Conservation (phyloP, 2,329 filamentous ascomycete genomes). For the Arthroderma uncinatum region DNA sequence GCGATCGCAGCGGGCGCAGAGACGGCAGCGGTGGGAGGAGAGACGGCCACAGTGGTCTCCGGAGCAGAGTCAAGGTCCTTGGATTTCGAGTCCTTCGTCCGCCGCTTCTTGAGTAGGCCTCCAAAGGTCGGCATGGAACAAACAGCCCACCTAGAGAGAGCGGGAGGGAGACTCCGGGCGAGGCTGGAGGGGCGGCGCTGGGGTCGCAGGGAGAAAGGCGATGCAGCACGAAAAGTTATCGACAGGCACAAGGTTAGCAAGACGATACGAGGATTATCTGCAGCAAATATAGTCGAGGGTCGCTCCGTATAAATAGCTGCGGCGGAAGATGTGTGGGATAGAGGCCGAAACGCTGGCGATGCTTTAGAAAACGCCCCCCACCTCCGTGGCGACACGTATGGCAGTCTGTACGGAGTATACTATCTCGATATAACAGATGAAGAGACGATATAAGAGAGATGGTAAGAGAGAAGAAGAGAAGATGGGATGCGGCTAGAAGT, state of each 20-base stretch:
- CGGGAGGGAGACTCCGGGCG: neutral
- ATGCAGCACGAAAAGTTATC: conserved; percentile 2
- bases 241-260: no score
- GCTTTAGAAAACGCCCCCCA: no score
- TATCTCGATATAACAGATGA: no score
- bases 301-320: no score
- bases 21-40: conserved; percentile 16
- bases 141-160: conserved; percentile 3
- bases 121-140: conserved; percentile 77
- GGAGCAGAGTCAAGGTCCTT: conserved; percentile 55
- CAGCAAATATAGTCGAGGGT: no score
- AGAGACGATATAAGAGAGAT: neutral
- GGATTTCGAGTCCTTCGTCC: conserved; percentile 71
- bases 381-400: no score
- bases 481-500: conserved; percentile 1
- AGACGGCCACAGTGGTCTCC: conserved; percentile 40
- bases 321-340: no score
- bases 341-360: no score
- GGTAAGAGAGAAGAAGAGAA: no score
- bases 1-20: neutral
- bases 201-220: neutral
- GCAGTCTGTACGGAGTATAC: no score
- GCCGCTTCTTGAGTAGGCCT: conserved; percentile 89
- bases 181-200: neutral
- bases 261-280: no score